Conservation (phyloP, 305 asterid genomes). For the Fraxinus dipetala region DNA sequence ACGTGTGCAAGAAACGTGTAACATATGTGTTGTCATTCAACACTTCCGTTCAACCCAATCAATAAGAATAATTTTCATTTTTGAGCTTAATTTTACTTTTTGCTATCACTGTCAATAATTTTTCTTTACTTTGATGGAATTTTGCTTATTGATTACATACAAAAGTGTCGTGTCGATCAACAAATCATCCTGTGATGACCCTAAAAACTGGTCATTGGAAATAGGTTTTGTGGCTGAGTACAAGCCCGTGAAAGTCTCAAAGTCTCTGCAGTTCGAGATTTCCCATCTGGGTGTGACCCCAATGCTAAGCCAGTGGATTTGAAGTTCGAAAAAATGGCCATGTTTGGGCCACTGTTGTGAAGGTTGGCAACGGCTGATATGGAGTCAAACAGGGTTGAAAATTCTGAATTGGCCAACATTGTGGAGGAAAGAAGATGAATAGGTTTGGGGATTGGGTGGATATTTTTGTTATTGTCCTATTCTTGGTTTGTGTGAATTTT, state of each 20-base stretch:
- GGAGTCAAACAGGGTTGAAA: conserved; percentile 19
- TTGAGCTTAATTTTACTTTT: background rate
- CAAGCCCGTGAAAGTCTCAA: no score
- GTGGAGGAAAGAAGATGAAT: conserved; percentile 17
- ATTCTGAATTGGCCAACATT: conserved; percentile 5
- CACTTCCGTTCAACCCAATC: background rate
- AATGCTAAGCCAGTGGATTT: background rate
- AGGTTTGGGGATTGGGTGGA: no score
- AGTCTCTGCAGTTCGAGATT: no score
- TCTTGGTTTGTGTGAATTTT: background rate
- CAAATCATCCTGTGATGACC: no score
- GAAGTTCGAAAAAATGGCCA: background rate
- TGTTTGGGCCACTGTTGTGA: conserved; percentile 8
- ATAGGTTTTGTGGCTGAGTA: no score
- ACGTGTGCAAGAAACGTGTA: background rate
- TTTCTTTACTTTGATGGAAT: background rate
- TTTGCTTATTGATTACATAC: no score
- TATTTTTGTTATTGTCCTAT: background rate
- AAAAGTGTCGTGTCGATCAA: no score
- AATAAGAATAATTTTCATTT: background rate
- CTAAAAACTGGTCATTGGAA: no score
- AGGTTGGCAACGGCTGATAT: background rate
- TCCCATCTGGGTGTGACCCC: no score
- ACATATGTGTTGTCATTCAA: background rate
- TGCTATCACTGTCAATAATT: background rate